phyloP scores from a whole-genome alignment of 768 basidiomycete species.

The Suillus decipiens region DNA sequence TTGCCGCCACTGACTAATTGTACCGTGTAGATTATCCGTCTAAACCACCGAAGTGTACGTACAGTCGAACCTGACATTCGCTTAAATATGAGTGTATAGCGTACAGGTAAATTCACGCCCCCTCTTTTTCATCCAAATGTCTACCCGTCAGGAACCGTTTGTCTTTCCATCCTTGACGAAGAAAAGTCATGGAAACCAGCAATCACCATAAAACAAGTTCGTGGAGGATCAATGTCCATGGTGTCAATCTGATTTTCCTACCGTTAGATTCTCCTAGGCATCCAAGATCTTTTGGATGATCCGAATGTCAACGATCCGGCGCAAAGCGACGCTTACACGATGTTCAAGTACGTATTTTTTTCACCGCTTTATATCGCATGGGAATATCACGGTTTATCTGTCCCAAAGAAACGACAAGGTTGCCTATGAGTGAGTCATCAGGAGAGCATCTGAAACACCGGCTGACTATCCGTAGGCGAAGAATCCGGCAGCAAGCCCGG shows the following conservation, averaged over 20 bases:
- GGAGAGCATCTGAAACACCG: neutral
- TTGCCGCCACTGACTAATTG: conserved; percentile 14
- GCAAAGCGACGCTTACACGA: conserved; percentile 97
- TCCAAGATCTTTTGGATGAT: conserved; percentile 93
- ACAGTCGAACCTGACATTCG: conserved; percentile 8
- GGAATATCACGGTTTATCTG: conserved; percentile 14
- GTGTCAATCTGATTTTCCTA: neutral
- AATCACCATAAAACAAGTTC: conserved; percentile 97
- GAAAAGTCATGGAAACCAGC: conserved; percentile 99
- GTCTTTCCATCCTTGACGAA: conserved; percentile 96
- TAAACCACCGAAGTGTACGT: conserved; percentile 89
- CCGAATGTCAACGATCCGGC: conserved; percentile 98
- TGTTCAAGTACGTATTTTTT: conserved; percentile 87
- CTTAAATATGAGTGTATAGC: conserved; percentile 14
- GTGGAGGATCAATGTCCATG: conserved; percentile 14
- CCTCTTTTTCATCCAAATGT: conserved; percentile 98
- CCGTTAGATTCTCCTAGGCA: conserved; percentile 85
- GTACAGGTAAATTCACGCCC: conserved; percentile 91
- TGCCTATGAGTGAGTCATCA: conserved; percentile 82
- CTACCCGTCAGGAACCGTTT: conserved; percentile 98
- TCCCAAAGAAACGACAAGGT: conserved; percentile 80
- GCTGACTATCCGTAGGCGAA: conserved; percentile 52
- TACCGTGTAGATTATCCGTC: conserved; percentile 80
- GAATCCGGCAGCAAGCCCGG: conserved; percentile 82
- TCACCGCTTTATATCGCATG: conserved; percentile 1